phyloP scores from a whole-genome alignment of 2,329 filamentous ascomycete species.

The Pestalotiopsis fici region DNA sequence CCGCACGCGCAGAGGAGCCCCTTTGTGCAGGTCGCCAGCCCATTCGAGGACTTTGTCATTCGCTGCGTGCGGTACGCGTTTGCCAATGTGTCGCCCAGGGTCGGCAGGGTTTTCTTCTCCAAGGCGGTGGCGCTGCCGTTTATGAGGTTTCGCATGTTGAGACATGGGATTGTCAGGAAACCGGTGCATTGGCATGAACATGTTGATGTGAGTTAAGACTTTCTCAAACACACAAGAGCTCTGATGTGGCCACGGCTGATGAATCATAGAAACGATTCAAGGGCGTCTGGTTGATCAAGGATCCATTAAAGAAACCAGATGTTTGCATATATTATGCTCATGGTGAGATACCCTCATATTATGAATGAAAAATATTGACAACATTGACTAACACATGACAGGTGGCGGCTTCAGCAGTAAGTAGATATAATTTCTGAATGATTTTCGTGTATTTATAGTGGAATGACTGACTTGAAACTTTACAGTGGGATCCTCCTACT shows the following conservation, averaged over 20 bases:
- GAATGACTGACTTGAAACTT: background rate
- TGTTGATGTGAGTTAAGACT: slow-evolving; percentile 27
- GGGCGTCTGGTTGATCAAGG: slow-evolving; percentile 70
- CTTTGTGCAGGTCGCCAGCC: slow-evolving; percentile 69
- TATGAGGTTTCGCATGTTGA: slow-evolving; percentile 71
- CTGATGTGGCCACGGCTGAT: background rate
- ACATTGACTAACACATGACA: slow-evolving; percentile 30
- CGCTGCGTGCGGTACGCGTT: slow-evolving; percentile 80
- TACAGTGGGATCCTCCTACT: slow-evolving; percentile 73
- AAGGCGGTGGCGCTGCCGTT: slow-evolving; percentile 74
- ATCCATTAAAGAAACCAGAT: slow-evolving; percentile 64
- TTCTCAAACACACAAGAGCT: background rate
- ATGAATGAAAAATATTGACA: background rate
- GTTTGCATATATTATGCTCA: slow-evolving; percentile 83
- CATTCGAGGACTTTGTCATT: slow-evolving; percentile 77
- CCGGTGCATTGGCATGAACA: slow-evolving; percentile 66
- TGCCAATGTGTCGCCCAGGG: slow-evolving; percentile 65
- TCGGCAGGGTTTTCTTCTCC: slow-evolving; percentile 77
- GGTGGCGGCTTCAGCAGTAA: slow-evolving; percentile 73
- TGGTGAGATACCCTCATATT: slow-evolving; percentile 47
- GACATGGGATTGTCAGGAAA: slow-evolving; percentile 65
- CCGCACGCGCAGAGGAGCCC: slow-evolving; percentile 47
- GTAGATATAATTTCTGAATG: background rate
- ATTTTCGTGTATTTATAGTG: background rate
- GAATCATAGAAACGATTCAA: slow-evolving; percentile 46